Evolutionary conservation across 2,329 filamentous ascomycete species (phyloP).

Genomic region (Moelleriella libera): DNA sequence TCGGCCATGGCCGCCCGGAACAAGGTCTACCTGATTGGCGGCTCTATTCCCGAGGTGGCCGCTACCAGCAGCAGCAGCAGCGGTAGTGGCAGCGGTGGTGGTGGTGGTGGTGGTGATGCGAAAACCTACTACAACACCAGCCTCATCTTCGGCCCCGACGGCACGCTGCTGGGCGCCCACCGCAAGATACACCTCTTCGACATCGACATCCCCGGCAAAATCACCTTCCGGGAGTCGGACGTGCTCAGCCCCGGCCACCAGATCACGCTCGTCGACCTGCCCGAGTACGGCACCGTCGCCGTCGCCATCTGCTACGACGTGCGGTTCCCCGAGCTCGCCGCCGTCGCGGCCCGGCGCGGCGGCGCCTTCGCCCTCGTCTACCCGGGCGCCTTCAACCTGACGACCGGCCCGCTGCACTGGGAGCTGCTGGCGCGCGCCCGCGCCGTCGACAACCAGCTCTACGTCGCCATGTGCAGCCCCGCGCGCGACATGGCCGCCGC

Average conservation of each 20-base stretch:
- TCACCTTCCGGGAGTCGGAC: slow-evolving; percentile 81
- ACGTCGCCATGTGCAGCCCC: slow-evolving; percentile 84
- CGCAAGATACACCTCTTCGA: slow-evolving; percentile 95
- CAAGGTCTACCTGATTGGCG: slow-evolving; percentile 70
- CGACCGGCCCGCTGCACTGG: slow-evolving; percentile 90
- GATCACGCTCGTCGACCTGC: slow-evolving; percentile 72
- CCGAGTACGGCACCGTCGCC: slow-evolving; percentile 75
- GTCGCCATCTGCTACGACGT: slow-evolving; percentile 97
- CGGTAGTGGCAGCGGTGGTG: too few species aligned
- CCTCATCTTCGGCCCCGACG: slow-evolving; percentile 66
- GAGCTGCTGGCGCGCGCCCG: slow-evolving; percentile 65
- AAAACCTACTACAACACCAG: slow-evolving; percentile 95
- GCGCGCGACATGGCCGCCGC: slow-evolving; percentile 62
- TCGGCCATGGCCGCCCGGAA: slow-evolving; percentile 67
- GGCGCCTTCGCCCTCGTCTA: slow-evolving; percentile 84
- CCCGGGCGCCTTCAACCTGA: slow-evolving; percentile 93
- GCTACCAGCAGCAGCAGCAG: slow-evolving; percentile 30
- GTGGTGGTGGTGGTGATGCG: too few species aligned
- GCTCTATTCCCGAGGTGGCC: slow-evolving; percentile 72
- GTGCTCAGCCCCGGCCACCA: slow-evolving; percentile 76
- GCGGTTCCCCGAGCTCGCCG: slow-evolving; percentile 87
- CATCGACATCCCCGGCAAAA: slow-evolving; percentile 92
- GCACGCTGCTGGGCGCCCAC: slow-evolving; percentile 72
- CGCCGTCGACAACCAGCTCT: slow-evolving; percentile 88
- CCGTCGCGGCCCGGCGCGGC: slow-evolving; percentile 69